Evolutionary conservation across 305 asterid species (phyloP).

Genomic region (Solanum hybrid): DNA sequence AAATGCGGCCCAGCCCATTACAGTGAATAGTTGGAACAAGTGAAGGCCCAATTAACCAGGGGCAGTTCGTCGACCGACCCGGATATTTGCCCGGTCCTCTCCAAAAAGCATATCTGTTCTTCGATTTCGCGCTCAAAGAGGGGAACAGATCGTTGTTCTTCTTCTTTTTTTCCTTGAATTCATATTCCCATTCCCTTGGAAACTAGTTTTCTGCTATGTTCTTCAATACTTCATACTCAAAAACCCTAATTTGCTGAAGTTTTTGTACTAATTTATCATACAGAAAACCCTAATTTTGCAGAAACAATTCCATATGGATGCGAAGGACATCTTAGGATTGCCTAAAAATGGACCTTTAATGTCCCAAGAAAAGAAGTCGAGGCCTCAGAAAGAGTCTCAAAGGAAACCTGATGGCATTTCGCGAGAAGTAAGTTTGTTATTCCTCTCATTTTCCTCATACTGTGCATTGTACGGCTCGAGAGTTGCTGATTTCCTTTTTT

Average conservation of each 20-base stretch:
- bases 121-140: slow-evolving; percentile 3
- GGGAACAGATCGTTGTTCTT: background rate
- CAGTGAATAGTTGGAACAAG: background rate
- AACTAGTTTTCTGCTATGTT: background rate
- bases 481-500: slow-evolving; percentile 1
- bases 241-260: background rate
- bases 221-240: background rate
- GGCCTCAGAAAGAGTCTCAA: slow-evolving; percentile 89
- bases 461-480: background rate
- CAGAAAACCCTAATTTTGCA: slow-evolving; percentile 9
- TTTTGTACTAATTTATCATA: background rate
- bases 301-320: slow-evolving; percentile 49
- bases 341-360: slow-evolving; percentile 59
- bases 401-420: slow-evolving; percentile 98
- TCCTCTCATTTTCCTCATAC: background rate
- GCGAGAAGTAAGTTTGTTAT: slow-evolving; percentile 74
- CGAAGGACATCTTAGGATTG: slow-evolving; percentile 89
- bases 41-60: background rate
- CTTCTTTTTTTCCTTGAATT: background rate
- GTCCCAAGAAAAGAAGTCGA: slow-evolving; percentile 64
- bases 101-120: background rate
- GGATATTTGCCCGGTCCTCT: background rate
- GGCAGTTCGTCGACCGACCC: background rate
- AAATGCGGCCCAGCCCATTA: background rate
- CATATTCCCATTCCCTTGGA: background rate